A percentile compares a stretch with the other conserved stretches of the same genome.
These are phyloP conservation scores for Paramecium tetraurelia DNA, from an alignment of 73 alveolate species.

Conservation along the genomic window DNA sequence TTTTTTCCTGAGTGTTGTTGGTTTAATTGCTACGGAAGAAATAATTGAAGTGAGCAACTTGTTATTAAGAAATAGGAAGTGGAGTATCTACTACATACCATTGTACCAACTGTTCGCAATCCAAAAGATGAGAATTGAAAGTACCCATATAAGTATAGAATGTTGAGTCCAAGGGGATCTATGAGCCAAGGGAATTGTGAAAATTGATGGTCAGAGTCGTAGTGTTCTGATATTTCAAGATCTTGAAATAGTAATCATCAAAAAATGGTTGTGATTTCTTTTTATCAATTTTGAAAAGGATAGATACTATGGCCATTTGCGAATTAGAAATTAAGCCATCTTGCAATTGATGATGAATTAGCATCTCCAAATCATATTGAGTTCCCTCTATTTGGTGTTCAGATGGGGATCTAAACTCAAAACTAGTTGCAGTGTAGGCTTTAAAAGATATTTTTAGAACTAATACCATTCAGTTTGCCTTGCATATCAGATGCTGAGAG, in stretches of 20 bases:
- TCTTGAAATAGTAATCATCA: neutral
- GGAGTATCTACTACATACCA: neutral
- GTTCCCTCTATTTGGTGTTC: neutral
- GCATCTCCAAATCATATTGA: neutral
- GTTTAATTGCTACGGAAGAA: neutral
- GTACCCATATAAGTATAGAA: slow-evolving; percentile 1
- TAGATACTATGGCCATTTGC: neutral
- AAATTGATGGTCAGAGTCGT: neutral
- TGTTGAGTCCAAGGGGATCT: neutral
- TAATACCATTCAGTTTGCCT: neutral
- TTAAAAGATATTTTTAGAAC: neutral
- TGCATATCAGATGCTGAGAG: neutral
- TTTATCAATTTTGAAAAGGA: neutral
- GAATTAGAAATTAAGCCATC: neutral
- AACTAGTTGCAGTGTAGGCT: neutral
- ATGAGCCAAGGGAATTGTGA: neutral
- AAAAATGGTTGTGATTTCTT: neutral
- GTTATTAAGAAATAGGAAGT: neutral
- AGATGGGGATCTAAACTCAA: slow-evolving; percentile 7
- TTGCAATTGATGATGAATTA: neutral
- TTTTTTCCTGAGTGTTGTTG: neutral
- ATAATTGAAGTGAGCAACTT: neutral
- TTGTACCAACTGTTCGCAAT: neutral
- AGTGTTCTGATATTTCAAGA: neutral
- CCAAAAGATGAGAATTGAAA: neutral